Conservation (phyloP, 106 monocot species). For the Platanthera guangdongensis region DNA sequence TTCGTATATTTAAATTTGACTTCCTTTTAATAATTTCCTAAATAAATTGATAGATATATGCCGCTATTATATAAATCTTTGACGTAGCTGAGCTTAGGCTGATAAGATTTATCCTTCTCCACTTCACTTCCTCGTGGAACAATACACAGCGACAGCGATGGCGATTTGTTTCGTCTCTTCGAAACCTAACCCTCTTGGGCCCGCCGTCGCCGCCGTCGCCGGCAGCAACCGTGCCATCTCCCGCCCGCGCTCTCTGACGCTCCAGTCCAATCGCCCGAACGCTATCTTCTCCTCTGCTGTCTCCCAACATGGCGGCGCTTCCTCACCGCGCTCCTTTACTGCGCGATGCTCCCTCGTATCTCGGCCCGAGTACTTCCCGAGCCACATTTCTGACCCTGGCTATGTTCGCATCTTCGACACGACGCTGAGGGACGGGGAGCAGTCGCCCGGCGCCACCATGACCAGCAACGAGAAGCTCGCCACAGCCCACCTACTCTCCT, state of each 20-base stretch:
- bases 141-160: background rate
- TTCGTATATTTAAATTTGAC: too few relatives aligned
- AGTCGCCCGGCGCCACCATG: conserved; percentile 98
- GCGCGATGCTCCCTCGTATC: conserved; percentile 19
- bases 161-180: conserved; percentile 3
- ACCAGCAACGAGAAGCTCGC: conserved; percentile 78
- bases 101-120: background rate
- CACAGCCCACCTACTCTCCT: conserved; percentile 62
- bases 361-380: conserved; percentile 70
- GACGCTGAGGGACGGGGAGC: conserved; percentile 97
- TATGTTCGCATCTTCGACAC: conserved; percentile 91
- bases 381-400: conserved; percentile 57
- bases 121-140: background rate
- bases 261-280: background rate
- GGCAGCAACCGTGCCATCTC: background rate
- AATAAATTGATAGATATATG: too few relatives aligned
- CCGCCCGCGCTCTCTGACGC: conserved; percentile 2
- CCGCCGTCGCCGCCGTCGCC: background rate
- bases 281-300: background rate
- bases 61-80: too few relatives aligned
- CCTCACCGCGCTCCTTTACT: background rate
- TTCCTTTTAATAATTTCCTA: too few relatives aligned
- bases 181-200: conserved; percentile 9
- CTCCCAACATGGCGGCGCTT: background rate
- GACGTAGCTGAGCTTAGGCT: too few relatives aligned